Conservation (phyloP, 306 rosid species). For the Cucurbita argyrosperma region DNA sequence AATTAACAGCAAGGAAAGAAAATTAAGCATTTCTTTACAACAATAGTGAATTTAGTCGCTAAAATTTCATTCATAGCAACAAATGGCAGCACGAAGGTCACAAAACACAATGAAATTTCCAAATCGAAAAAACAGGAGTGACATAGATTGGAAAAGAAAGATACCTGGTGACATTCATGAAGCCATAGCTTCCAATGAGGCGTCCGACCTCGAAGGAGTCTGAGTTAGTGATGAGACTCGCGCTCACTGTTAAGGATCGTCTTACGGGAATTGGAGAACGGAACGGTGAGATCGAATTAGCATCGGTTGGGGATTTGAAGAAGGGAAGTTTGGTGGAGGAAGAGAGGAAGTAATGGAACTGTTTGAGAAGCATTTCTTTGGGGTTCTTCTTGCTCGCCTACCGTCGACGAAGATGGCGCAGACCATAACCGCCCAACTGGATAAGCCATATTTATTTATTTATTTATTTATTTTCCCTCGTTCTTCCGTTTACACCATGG, state of each 20-base stretch:
- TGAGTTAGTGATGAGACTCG: slow-evolving; percentile 41
- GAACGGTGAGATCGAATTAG: not conserved
- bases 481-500: too few relatives aligned
- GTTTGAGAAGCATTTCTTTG: slow-evolving; percentile 11
- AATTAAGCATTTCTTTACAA: not conserved
- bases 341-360: slow-evolving; percentile 10
- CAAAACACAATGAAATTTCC: not conserved
- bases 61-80: not conserved
- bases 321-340: not conserved
- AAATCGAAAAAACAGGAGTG: not conserved
- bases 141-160: not conserved
- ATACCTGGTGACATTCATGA: slow-evolving; percentile 79
- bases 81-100: not conserved
- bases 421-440: not conserved
- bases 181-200: slow-evolving; percentile 78
- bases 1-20: not conserved
- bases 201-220: slow-evolving; percentile 86
- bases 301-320: not conserved
- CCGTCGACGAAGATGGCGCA: not conserved
- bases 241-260: slow-evolving; percentile 25
- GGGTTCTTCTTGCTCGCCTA: not conserved
- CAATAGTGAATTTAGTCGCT: not conserved
- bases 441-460: not conserved
- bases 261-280: slow-evolving; percentile 15
- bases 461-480: too few relatives aligned